Percentiles rank a stretch among this genome's conserved stretches.
Conservation (phyloP, 2,329 filamentous ascomycete species). For the Cladosporium sp. region DNA sequence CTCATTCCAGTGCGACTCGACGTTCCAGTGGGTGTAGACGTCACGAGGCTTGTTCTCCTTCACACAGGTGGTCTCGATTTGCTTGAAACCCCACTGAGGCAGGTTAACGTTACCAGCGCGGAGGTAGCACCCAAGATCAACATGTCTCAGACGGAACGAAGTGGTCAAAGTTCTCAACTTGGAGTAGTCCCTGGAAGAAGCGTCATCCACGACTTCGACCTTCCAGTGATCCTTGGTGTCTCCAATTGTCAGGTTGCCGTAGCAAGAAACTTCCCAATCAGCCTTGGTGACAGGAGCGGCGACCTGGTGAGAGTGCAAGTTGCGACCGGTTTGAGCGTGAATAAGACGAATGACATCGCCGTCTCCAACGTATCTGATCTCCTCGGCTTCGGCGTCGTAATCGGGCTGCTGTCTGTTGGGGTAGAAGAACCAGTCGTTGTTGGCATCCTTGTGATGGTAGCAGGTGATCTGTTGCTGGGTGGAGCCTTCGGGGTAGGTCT, state of each 20-base stretch:
- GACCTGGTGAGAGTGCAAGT: slow-evolving; percentile 91
- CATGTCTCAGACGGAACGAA: slow-evolving; percentile 81
- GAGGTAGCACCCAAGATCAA: slow-evolving; percentile 82
- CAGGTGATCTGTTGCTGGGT: slow-evolving; percentile 95
- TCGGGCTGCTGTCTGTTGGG: slow-evolving; percentile 76
- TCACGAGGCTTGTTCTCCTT: slow-evolving; percentile 91
- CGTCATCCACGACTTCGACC: slow-evolving; percentile 86
- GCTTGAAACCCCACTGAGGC: slow-evolving; percentile 99
- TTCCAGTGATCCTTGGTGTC: slow-evolving; percentile 98
- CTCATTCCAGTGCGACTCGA: slow-evolving; percentile 91
- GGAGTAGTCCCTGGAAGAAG: slow-evolving; percentile 77
- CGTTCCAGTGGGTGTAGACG: slow-evolving; percentile 97
- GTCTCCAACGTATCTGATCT: slow-evolving; percentile 71
- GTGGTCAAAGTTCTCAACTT: slow-evolving; percentile 89
- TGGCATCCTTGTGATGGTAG: slow-evolving; percentile 99
- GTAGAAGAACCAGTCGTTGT: slow-evolving; percentile 99
- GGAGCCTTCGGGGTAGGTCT: slow-evolving; percentile 93
- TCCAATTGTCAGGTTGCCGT: slow-evolving; percentile 90
- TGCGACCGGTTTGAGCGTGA: slow-evolving; percentile 92
- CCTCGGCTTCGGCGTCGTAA: slow-evolving; percentile 66
- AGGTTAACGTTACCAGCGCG: slow-evolving; percentile 93
- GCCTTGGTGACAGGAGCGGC: slow-evolving; percentile 83
- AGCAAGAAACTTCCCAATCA: slow-evolving; percentile 89
- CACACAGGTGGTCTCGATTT: slow-evolving; percentile 94
- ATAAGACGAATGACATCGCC: slow-evolving; percentile 78